Evolutionary conservation across 2,329 filamentous ascomycete genomes (phyloP).

Genomic region (Apiospora sp.): DNA sequence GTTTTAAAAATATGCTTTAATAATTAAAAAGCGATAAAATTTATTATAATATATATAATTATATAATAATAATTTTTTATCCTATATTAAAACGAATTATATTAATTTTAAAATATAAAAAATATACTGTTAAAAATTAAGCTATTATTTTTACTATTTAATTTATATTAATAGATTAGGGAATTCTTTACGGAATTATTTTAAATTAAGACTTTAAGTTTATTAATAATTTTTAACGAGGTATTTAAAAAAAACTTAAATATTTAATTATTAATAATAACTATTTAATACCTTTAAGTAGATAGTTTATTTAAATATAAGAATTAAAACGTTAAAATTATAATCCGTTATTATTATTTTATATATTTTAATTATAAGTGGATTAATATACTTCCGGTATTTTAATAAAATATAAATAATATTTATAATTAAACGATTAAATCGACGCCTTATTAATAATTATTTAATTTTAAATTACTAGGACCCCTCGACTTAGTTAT

Average conservation of each 20-base stretch:
- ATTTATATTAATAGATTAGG: too few species aligned
- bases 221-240: too few species aligned
- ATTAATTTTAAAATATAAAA: too few species aligned
- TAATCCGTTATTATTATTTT: constrained; percentile 2
- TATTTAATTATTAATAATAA: too few species aligned
- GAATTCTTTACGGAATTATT: too few species aligned
- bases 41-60: background rate
- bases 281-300: background rate
- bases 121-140: too few species aligned
- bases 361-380: background rate
- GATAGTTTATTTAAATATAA: background rate
- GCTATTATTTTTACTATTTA: too few species aligned
- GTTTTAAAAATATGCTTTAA: too few species aligned
- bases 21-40: background rate
- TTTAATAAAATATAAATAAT: too few species aligned
- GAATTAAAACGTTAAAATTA: background rate
- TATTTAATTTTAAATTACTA: background rate
- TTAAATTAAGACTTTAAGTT: too few species aligned
- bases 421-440: background rate
- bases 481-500: background rate
- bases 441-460: background rate
- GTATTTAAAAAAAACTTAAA: too few species aligned
- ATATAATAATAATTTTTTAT: constrained; percentile 4
- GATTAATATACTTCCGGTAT: background rate
- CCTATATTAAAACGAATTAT: background rate